Conservation (phyloP, 176 grass and related monocot genomes). For the Tillandsia leiboldiana region DNA sequence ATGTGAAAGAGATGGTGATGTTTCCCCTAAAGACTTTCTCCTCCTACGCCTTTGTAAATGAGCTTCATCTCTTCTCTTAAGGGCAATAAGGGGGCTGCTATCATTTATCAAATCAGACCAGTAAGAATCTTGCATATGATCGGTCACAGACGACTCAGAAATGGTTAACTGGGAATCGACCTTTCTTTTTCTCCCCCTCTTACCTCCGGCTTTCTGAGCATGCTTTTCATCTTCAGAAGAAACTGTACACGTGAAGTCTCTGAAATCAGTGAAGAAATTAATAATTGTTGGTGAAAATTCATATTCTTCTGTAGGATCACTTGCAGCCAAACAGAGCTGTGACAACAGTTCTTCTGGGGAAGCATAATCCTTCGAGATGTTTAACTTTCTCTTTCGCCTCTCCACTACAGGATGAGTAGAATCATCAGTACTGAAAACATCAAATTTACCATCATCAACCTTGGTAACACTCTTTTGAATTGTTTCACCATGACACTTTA, state of each 20-base stretch:
- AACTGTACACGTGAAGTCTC: slow-evolving; percentile 55
- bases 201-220: slow-evolving; percentile 40
- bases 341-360: slow-evolving; percentile 56
- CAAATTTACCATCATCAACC: slow-evolving; percentile 66
- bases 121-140: slow-evolving; percentile 97
- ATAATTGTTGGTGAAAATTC: slow-evolving; percentile 28
- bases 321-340: slow-evolving; percentile 50
- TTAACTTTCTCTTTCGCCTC: slow-evolving; percentile 50
- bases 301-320: slow-evolving; percentile 46
- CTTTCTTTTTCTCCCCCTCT: slow-evolving; percentile 66
- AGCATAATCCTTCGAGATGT: slow-evolving; percentile 43
- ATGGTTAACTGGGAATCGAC: slow-evolving; percentile 2
- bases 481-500: slow-evolving; percentile 37
- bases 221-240: slow-evolving; percentile 45
- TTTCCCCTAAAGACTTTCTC: slow-evolving; percentile 21
- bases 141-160: slow-evolving; percentile 7
- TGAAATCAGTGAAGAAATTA: slow-evolving; percentile 75
- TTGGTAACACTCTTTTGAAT: slow-evolving; percentile 44
- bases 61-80: slow-evolving; percentile 6
- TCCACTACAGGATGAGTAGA: slow-evolving; percentile 31
- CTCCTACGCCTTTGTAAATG: slow-evolving; percentile 5
- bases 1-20: slow-evolving; percentile 8
- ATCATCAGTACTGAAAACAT: slow-evolving; percentile 68
- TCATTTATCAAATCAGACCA: slow-evolving; percentile 84
- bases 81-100: slow-evolving; percentile 16